Conservation (phyloP, 1,139 yeast genomes). For the Taphrina pruni region DNA sequence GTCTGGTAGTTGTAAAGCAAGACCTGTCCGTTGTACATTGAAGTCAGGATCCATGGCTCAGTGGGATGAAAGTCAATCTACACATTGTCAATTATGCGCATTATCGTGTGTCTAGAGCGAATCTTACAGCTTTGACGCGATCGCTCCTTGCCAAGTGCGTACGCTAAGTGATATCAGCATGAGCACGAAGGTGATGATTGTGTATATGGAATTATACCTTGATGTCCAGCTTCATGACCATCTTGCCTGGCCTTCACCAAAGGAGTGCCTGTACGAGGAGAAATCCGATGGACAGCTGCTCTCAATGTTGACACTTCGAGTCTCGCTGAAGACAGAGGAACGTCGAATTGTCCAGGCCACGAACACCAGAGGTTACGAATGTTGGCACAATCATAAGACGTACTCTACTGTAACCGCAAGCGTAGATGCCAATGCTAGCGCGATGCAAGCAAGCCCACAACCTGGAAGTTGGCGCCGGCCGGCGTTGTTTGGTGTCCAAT, state of each 20-base stretch:
- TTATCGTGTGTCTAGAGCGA: neutral
- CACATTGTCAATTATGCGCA: neutral
- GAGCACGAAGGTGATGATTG: neutral
- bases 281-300: neutral
- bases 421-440: no score
- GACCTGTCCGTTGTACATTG: constrained; percentile 44
- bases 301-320: no score
- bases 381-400: neutral
- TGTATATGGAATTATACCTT: constrained; percentile 11
- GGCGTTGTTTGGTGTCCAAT: constrained; percentile 1
- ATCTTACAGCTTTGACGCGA: constrained; percentile 72
- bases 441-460: no score
- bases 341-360: no score
- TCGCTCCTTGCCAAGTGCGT: constrained; percentile 87
- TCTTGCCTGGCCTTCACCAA: constrained; percentile 1
- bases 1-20: constrained; percentile 44
- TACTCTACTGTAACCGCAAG: neutral
- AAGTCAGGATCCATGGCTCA: constrained; percentile 75
- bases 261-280: neutral
- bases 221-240: constrained; percentile 41
- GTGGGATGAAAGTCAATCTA: constrained; percentile 91
- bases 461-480: neutral
- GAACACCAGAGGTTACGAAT: no score
- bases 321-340: no score
- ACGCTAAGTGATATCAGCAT: constrained; percentile 53